phyloP scores from a whole-genome alignment of 1,284 basidiomycete genomes.

The Ceratobasidium sp. region DNA sequence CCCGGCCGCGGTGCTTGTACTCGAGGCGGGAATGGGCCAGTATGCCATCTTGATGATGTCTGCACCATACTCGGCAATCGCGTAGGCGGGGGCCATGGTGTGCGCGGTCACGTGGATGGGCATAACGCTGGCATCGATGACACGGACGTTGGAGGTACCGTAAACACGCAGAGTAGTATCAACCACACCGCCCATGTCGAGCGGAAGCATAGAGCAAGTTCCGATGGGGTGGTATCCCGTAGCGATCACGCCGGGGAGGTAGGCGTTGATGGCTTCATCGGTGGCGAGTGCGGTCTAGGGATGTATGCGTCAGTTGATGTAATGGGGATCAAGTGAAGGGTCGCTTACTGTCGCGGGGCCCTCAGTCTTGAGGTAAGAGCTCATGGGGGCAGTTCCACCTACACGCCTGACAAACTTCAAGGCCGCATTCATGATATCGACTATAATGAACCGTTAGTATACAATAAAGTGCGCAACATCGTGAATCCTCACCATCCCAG shows the following conservation, averaged over 20 bases:
- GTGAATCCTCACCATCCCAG: conserved; percentile 43
- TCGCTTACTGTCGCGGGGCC: conserved; percentile 10
- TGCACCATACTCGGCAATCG: conserved; percentile 47
- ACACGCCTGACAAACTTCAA: conserved; percentile 18
- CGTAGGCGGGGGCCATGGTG: conserved; percentile 49
- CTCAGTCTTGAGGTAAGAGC: conserved; percentile 28
- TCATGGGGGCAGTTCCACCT: conserved; percentile 25
- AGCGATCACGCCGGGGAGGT: conserved; percentile 24
- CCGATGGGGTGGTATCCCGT: conserved; percentile 61
- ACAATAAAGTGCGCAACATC: background rate
- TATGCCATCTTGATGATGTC: conserved; percentile 34
- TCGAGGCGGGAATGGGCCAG: conserved; percentile 21
- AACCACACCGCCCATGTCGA: conserved; percentile 67
- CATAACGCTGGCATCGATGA: conserved; percentile 46
- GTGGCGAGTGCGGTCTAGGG: conserved; percentile 15
- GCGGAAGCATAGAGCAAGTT: conserved; percentile 69
- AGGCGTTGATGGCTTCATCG: conserved; percentile 28
- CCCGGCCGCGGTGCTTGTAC: background rate
- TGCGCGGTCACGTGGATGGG: conserved; percentile 51
- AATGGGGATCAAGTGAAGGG: background rate
- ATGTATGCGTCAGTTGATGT: background rate
- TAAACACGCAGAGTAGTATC: conserved; percentile 67
- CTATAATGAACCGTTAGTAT: background rate
- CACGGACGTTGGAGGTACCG: conserved; percentile 50
- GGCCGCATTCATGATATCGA: conserved; percentile 23